Conservation (phyloP, 2,329 filamentous ascomycete species). For the Aspergillus versicolor region DNA sequence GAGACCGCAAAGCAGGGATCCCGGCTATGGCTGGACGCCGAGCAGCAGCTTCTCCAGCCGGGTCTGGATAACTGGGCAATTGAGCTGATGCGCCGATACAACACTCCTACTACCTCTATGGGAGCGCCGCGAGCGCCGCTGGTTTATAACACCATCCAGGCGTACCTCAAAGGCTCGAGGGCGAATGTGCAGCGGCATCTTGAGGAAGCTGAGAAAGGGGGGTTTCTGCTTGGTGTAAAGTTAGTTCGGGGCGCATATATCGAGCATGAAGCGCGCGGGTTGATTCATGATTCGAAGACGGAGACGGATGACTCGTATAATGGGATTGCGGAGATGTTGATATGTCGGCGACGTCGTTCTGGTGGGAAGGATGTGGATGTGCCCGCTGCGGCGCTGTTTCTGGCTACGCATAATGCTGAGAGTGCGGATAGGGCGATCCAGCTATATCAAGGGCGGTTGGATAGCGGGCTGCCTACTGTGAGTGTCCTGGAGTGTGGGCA, state of each 20-base stretch:
- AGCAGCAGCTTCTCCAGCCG: conserved; percentile 46
- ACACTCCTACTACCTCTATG: conserved; percentile 24
- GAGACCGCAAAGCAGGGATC: conserved; percentile 34
- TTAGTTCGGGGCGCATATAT: not conserved
- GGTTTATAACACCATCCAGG: conserved; percentile 48
- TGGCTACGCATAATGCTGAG: no score
- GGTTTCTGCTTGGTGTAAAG: not conserved
- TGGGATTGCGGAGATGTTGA: no score
- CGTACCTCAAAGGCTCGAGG: conserved; percentile 46
- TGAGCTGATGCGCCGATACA: conserved; percentile 47
- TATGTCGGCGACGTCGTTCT: no score
- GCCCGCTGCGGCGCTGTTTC: no score
- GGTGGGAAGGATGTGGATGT: no score
- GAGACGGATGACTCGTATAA: no score
- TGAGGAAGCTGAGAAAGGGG: not conserved
- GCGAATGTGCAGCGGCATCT: conserved; percentile 38
- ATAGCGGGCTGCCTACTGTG: conserved; percentile 25
- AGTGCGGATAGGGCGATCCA: no score
- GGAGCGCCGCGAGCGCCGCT: conserved; percentile 13
- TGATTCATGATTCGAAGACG: no score
- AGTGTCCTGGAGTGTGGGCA: conserved; percentile 63
- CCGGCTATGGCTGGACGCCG: conserved; percentile 49
- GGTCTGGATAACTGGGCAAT: conserved; percentile 48
- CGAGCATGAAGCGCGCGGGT: no score
- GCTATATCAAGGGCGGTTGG: not conserved